Evolutionary conservation across 2,329 filamentous ascomycete species (phyloP).

Genomic region (Ceratocystis ficicola): DNA sequence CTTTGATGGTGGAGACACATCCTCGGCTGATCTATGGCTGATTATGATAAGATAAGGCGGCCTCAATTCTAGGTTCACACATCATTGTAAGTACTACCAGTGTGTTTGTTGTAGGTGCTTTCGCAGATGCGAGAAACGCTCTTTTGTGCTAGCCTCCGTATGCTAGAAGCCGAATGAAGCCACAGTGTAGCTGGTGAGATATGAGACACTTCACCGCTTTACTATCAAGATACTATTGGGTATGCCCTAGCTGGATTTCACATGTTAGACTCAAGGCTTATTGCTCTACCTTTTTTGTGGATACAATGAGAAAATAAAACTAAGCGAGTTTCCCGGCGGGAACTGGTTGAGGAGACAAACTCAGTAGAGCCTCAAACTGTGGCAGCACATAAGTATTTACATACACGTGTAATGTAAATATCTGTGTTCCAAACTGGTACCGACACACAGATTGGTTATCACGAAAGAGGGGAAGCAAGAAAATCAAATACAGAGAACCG

Average conservation of each 20-base stretch:
- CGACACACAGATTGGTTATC: neutral
- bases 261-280: neutral
- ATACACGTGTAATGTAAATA: neutral
- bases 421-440: neutral
- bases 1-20: neutral
- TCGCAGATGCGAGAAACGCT: neutral
- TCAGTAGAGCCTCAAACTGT: neutral
- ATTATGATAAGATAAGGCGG: slow-evolving; percentile 1
- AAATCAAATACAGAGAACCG: neutral
- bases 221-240: too few species aligned
- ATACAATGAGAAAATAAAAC: neutral
- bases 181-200: too few species aligned
- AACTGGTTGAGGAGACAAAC: neutral
- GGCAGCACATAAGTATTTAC: neutral
- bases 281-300: neutral
- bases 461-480: neutral
- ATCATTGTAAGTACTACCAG: too few species aligned
- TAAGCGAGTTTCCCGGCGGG: neutral
- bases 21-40: slow-evolving; percentile 1
- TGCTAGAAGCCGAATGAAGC: too few species aligned
- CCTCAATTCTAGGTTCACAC: too few species aligned
- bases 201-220: too few species aligned
- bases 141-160: too few species aligned
- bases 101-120: neutral
- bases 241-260: neutral